A percentile compares a stretch with the other conserved stretches of the same genome.
Conservation (phyloP, 805 yeast genomes). For the Barnettozyma populi region DNA sequence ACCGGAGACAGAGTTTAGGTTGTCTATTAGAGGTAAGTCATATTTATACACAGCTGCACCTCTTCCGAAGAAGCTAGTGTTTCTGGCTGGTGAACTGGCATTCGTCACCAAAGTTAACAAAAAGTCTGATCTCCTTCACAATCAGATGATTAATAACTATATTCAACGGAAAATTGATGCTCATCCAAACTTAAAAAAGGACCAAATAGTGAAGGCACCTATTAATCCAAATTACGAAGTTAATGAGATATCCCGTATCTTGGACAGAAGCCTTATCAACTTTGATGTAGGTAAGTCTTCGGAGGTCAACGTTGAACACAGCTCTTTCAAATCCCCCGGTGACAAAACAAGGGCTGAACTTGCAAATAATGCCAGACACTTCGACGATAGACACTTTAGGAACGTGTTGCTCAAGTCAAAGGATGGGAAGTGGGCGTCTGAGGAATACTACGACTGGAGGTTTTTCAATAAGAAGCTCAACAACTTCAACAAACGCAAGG, state of each 20-base stretch:
- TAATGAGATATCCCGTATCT: slow-evolving; percentile 22
- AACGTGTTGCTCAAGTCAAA: slow-evolving; percentile 29
- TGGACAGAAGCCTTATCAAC: slow-evolving; percentile 28
- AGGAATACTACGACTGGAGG: slow-evolving; percentile 58
- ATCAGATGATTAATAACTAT: slow-evolving; percentile 31
- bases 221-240: slow-evolving; percentile 25
- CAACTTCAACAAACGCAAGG: slow-evolving; percentile 34
- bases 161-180: slow-evolving; percentile 26
- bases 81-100: slow-evolving; percentile 37
- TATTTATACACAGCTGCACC: slow-evolving; percentile 39
- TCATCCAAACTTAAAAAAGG: slow-evolving; percentile 19
- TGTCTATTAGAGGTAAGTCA: slow-evolving; percentile 35
- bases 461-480: slow-evolving; percentile 45
- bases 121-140: slow-evolving; percentile 27
- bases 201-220: slow-evolving; percentile 28
- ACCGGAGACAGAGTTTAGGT: slow-evolving; percentile 33
- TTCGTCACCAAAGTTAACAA: slow-evolving; percentile 32
- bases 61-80: slow-evolving; percentile 38
- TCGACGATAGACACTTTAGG: slow-evolving; percentile 29
- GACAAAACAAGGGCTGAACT: slow-evolving; percentile 26
- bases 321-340: slow-evolving; percentile 25
- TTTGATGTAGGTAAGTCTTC: slow-evolving; percentile 17
- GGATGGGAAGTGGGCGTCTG: slow-evolving; percentile 28
- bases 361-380: slow-evolving; percentile 29
- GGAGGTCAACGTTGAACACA: slow-evolving; percentile 17